Evolutionary conservation across 2,329 filamentous ascomycete genomes (phyloP).

Genomic region (Trichophyton schoenleinii): DNA sequence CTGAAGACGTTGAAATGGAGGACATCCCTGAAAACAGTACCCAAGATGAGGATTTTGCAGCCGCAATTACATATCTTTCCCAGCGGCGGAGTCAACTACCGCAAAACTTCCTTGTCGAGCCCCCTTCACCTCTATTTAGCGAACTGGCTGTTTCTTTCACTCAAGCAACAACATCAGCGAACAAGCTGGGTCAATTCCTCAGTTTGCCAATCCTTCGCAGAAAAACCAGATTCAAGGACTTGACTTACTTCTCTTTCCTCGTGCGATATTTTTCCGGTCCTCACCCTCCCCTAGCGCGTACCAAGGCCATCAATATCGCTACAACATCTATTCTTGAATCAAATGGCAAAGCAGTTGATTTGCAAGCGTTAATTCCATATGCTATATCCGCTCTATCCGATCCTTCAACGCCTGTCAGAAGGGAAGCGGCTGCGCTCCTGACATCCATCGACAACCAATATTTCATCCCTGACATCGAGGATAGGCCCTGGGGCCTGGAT

Average conservation of each 20-base stretch:
- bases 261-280: conserved; percentile 60
- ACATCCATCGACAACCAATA: conserved; percentile 44
- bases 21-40: conserved; percentile 22
- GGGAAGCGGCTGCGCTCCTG: conserved; percentile 58
- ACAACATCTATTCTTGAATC: conserved; percentile 43
- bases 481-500: conserved; percentile 45
- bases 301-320: conserved; percentile 55
- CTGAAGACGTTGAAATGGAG: conserved; percentile 43
- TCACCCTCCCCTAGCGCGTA: conserved; percentile 55
- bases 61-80: conserved; percentile 23
- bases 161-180: conserved; percentile 21
- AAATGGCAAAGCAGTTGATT: conserved; percentile 44
- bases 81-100: conserved; percentile 18
- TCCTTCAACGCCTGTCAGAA: conserved; percentile 60
- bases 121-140: conserved; percentile 25
- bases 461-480: conserved; percentile 33
- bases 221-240: conserved; percentile 41
- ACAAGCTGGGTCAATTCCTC: conserved; percentile 25
- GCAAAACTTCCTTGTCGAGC: conserved; percentile 28
- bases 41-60: conserved; percentile 21
- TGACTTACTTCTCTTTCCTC: conserved; percentile 64
- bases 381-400: conserved; percentile 63
- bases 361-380: conserved; percentile 77
- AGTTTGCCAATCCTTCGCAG: conserved; percentile 28
- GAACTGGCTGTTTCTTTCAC: conserved; percentile 29